Evolutionary conservation across 257 asterid species (phyloP), one percentile per base, ranked within the genome.

Genomic region (Perilla frutescens): DNA sequence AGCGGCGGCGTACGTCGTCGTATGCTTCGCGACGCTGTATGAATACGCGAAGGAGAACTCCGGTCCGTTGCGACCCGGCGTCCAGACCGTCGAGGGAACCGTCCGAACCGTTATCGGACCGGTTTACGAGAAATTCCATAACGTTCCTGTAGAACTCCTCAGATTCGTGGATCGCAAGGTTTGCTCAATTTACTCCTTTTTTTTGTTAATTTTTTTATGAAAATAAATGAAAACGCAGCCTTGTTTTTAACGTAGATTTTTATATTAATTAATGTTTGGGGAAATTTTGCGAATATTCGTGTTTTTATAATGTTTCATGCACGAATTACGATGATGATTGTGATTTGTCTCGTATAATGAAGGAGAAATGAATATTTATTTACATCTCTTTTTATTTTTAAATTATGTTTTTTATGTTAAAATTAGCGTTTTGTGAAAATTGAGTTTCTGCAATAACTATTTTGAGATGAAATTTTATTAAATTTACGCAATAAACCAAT

Each of bases 61-160:
- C 7, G 97, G 97, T 14, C 93, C 97, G 45, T 26, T 92, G 61
- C 79, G 81, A 49, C 82, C 93, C 56, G 97, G 96, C 3, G 96
- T 92, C 13, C 79, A 85, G 76, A 76, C 91, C 66, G 97, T 91
- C 11, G 96, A 91, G 72, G 84, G 81, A 49, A 77, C 90, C 40
- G 96, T 90, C 39, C 80, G 71, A 79, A 61, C 96, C 66, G 90
- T 85, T 26, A 74, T 83, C 68, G 93, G 92, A 37, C 96, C 96
- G 13, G 89, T 92, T 29, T 87, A 80, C 64, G 75, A 78, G 62
- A 92, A 90, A 81, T 88, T 87, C 73, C 89, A 67, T 1, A 41
- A 70, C 66, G 79, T 88, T 1, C 96, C 97, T 4, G 67, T 84
- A 44, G 79, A 84, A 20, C 87, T 92, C 47, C 96, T 92, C 86